Evolutionary conservation across 345 rosid species (phyloP).

Genomic region (Geranium brycei): DNA sequence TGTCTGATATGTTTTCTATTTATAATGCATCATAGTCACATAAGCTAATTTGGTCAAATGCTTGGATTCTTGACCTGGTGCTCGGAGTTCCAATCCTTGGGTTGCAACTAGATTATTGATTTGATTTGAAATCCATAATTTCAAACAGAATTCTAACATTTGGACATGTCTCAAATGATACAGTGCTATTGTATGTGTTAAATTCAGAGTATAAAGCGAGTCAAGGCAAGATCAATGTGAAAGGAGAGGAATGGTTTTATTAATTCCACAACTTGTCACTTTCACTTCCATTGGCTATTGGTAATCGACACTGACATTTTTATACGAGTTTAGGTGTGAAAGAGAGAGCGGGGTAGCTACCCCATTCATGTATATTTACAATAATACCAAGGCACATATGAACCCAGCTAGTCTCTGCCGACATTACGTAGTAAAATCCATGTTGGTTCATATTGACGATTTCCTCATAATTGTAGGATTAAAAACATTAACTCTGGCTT

Average conservation of each 20-base stretch:
- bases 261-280: conserved; percentile 11
- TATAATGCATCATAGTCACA: neutral
- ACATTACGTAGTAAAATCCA: too few species aligned
- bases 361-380: neutral
- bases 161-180: too few species aligned
- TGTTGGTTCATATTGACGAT: too few species aligned
- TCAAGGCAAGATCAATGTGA: neutral
- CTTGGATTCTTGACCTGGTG: too few species aligned
- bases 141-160: too few species aligned
- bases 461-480: neutral
- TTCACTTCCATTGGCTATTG: conserved; percentile 19
- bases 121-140: too few species aligned
- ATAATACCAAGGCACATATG: neutral
- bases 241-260: neutral
- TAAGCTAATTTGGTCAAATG: too few species aligned
- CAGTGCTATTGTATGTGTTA: too few species aligned
- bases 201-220: too few species aligned
- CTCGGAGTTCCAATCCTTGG: too few species aligned
- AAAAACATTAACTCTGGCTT: conserved; percentile 11
- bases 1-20: too few species aligned
- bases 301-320: conserved; percentile 25
- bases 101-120: too few species aligned
- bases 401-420: neutral
- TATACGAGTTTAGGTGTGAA: conserved; percentile 25
- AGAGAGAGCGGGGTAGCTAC: conserved; percentile 10